A percentile compares a stretch with the other conserved stretches of the same genome.
phyloP scores from a whole-genome alignment of 129 eudicot species.

The Chrysanthemum lavandulifolium region DNA sequence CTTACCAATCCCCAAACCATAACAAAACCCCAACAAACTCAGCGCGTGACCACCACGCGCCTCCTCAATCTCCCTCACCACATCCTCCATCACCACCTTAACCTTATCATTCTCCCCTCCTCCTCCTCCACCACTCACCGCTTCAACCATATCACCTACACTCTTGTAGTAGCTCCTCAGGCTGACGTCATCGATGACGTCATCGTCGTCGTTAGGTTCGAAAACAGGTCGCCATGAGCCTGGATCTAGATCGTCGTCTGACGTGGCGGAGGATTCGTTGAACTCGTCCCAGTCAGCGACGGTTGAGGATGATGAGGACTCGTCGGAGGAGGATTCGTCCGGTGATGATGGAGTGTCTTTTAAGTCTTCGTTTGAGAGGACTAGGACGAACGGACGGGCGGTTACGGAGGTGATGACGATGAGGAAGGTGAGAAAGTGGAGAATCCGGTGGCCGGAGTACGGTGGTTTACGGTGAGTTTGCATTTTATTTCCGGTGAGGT shows the following conservation, averaged over 20 bases:
- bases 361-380: slow-evolving; percentile 84
- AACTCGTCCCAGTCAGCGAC: slow-evolving; percentile 71
- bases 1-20: slow-evolving; percentile 60
- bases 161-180: too few relatives aligned
- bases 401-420: slow-evolving; percentile 22
- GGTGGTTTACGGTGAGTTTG: slow-evolving; percentile 27
- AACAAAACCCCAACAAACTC: slow-evolving; percentile 78
- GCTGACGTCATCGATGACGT: too few relatives aligned
- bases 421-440: slow-evolving; percentile 25
- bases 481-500: slow-evolving; percentile 39
- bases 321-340: slow-evolving; percentile 12
- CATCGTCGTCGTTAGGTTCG: slow-evolving; percentile 42
- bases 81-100: slow-evolving; percentile 49
- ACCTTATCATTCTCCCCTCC: slow-evolving; percentile 38
- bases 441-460: slow-evolving; percentile 19
- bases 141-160: slow-evolving; percentile 50
- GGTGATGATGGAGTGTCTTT: slow-evolving; percentile 40
- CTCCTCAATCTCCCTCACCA: slow-evolving; percentile 57
- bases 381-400: slow-evolving; percentile 78
- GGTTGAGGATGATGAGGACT: slow-evolving; percentile 5
- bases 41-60: slow-evolving; percentile 52
- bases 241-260: slow-evolving; percentile 76
- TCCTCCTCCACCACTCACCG: slow-evolving; percentile 26
- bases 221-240: slow-evolving; percentile 86
- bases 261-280: slow-evolving; percentile 56